These are phyloP conservation scores for Huntiella bhutanensis DNA, from an alignment of 2,329 filamentous ascomycete genomes.

Conservation along the genomic window DNA sequence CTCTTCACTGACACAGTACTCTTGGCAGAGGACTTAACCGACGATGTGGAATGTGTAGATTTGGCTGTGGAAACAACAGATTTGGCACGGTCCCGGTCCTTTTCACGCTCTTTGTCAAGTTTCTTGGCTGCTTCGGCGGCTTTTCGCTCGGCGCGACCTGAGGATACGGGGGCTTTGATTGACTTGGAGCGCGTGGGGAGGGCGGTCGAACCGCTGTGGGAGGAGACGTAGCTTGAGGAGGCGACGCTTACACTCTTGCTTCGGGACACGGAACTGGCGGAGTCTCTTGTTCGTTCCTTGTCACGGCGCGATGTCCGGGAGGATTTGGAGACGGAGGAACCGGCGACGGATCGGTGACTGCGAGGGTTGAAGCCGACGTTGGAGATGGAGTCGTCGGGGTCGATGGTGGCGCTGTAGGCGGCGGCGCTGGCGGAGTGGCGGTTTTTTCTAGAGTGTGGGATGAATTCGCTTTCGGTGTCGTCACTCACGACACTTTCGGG, in stretches of 20 bases:
- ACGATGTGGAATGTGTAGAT: neutral
- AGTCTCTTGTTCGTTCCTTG: slow-evolving; percentile 13
- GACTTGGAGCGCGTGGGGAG: slow-evolving; percentile 1
- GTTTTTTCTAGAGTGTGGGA: slow-evolving; percentile 33
- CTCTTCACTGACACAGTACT: slow-evolving; percentile 13
- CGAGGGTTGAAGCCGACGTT: slow-evolving; percentile 13
- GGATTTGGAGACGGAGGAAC: slow-evolving; percentile 16
- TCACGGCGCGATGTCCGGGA: slow-evolving; percentile 14
- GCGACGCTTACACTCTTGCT: slow-evolving; percentile 6
- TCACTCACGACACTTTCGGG: slow-evolving; percentile 25
- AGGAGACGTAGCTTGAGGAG: neutral
- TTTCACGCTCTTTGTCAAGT: slow-evolving; percentile 15
- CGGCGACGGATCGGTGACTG: slow-evolving; percentile 1
- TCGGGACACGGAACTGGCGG: slow-evolving; percentile 7
- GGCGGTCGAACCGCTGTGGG: neutral
- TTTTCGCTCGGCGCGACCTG: neutral
- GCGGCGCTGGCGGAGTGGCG: slow-evolving; percentile 18
- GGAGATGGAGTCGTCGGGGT: slow-evolving; percentile 15
- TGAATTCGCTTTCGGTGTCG: slow-evolving; percentile 29
- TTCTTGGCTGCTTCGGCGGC: slow-evolving; percentile 17
- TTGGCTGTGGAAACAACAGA: too few species aligned
- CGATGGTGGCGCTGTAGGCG: slow-evolving; percentile 24
- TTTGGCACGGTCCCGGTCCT: slow-evolving; percentile 19
- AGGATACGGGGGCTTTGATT: too few species aligned
- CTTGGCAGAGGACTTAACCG: neutral